Evolutionary conservation across 805 yeast species (phyloP).

Genomic region (Monosporozyma unispora): DNA sequence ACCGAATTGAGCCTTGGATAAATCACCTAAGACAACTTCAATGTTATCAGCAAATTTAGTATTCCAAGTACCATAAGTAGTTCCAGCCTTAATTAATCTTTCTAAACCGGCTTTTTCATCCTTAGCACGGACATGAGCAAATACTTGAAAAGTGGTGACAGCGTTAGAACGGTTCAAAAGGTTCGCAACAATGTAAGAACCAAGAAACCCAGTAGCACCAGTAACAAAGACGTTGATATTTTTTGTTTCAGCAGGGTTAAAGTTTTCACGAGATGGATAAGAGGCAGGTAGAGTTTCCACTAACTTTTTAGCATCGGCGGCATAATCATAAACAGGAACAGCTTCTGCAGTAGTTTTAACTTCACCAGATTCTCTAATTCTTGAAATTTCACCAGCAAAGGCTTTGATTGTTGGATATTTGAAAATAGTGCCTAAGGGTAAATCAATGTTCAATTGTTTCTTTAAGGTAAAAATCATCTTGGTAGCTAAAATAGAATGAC

Average conservation of each 20-base stretch:
- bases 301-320: constrained; percentile 60
- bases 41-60: constrained; percentile 49
- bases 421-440: constrained; percentile 87
- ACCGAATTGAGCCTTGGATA: constrained; percentile 69
- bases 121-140: constrained; percentile 87
- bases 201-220: constrained; percentile 95
- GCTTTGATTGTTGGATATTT: constrained; percentile 76
- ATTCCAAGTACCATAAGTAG: constrained; percentile 62
- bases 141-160: constrained; percentile 43
- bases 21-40: constrained; percentile 73
- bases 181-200: constrained; percentile 79
- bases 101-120: constrained; percentile 59
- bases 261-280: constrained; percentile 37
- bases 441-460: constrained; percentile 63
- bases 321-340: constrained; percentile 38
- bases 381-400: constrained; percentile 67
- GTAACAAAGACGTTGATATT: constrained; percentile 68
- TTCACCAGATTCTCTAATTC: constrained; percentile 37
- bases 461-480: constrained; percentile 91
- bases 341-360: constrained; percentile 19
- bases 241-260: constrained; percentile 22
- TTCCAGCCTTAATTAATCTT: constrained; percentile 66
- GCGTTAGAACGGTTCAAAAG: constrained; percentile 47
- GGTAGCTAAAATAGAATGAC: constrained; percentile 95
- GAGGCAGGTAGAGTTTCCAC: constrained; percentile 33